Conservation (phyloP, 2,329 filamentous ascomycete genomes). For the Cercospora beticola region DNA sequence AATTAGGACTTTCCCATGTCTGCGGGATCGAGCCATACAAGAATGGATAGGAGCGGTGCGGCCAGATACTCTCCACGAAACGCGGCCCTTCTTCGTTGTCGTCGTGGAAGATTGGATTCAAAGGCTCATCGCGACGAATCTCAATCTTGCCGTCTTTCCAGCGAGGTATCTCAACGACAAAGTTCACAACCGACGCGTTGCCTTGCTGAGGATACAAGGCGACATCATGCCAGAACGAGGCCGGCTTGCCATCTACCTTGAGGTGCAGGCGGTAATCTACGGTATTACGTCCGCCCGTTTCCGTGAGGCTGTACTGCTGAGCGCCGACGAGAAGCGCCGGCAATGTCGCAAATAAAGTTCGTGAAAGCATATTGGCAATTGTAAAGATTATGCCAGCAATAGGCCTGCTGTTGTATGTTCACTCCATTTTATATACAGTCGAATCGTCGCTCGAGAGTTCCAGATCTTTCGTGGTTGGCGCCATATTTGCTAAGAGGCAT, state of each 20-base stretch:
- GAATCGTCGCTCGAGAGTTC: background rate
- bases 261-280: background rate
- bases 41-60: slow-evolving; percentile 7
- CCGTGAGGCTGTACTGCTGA: slow-evolving; percentile 6
- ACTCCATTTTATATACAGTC: background rate
- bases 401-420: background rate
- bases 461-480: background rate
- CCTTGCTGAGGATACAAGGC: background rate
- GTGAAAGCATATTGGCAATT: background rate
- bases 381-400: background rate
- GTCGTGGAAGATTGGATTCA: slow-evolving; percentile 7
- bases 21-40: slow-evolving; percentile 6
- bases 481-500: background rate
- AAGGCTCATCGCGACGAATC: slow-evolving; percentile 2
- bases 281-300: slow-evolving; percentile 6
- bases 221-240: slow-evolving; percentile 5
- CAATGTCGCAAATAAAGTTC: background rate
- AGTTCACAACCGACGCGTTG: slow-evolving; percentile 2
- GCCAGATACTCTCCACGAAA: slow-evolving; percentile 5
- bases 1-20: slow-evolving; percentile 6
- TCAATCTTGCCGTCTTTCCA: slow-evolving; percentile 7
- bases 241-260: slow-evolving; percentile 3
- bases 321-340: background rate
- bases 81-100: slow-evolving; percentile 3
- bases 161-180: slow-evolving; percentile 2